Conservation (phyloP, 225 moss, liverwort and hornwort genomes). For the Rhytidiadelphus loreus region DNA sequence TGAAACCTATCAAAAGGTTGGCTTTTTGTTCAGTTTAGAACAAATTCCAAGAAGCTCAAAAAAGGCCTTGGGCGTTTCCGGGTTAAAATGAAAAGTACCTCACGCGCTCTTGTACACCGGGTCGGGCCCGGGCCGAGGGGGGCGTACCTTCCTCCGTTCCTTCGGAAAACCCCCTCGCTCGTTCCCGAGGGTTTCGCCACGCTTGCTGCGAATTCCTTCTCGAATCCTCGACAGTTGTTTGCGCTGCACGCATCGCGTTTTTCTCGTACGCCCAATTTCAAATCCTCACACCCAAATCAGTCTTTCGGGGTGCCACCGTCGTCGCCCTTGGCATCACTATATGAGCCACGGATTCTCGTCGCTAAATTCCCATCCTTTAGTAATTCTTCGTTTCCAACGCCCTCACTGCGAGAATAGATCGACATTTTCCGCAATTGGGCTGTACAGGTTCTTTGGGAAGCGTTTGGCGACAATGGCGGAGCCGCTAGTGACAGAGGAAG, state of each 20-base stretch:
- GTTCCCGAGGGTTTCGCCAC: not conserved
- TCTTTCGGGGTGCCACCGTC: not conserved
- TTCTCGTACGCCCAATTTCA: not conserved
- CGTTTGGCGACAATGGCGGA: not conserved
- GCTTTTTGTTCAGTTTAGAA: not conserved
- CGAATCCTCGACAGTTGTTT: not conserved
- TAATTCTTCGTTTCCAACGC: not conserved
- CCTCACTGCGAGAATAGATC: not conserved
- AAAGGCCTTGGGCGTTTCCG: not conserved
- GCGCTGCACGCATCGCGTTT: not conserved
- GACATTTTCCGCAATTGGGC: not conserved
- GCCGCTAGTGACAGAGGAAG: not conserved
- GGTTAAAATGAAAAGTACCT: not conserved
- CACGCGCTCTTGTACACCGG: not conserved
- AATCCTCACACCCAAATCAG: not conserved
- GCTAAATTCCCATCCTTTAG: not conserved
- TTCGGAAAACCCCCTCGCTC: not conserved
- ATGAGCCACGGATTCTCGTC: not conserved
- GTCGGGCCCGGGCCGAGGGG: not conserved
- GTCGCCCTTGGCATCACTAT: not conserved
- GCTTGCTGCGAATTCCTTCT: not conserved
- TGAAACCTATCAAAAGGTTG: not conserved
- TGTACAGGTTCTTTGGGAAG: not conserved
- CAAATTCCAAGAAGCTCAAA: not conserved
- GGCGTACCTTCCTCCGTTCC: not conserved